phyloP scores from a whole-genome alignment of 1,284 basidiomycete species.

The Ceratobasidium sp. region DNA sequence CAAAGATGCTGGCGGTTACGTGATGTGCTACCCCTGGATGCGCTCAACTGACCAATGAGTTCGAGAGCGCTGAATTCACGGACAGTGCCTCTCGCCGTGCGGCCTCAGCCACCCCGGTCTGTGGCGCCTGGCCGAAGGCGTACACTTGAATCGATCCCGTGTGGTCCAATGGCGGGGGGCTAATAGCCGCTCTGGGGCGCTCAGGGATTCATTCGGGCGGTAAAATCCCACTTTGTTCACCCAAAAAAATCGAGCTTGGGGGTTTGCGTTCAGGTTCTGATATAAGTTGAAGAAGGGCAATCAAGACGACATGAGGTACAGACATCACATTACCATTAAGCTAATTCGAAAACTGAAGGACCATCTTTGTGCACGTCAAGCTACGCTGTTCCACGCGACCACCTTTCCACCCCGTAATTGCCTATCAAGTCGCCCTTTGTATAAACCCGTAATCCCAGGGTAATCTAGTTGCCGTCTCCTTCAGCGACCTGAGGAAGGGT shows the following conservation, averaged over 20 bases:
- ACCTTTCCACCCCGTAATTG: conserved; percentile 47
- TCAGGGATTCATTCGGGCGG: no score
- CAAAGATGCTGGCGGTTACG: no score
- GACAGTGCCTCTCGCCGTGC: not conserved
- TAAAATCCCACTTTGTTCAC: no score
- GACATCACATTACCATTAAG: not conserved
- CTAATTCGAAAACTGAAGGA: no score
- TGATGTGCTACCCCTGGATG: not conserved
- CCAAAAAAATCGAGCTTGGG: no score
- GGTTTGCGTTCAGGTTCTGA: not conserved
- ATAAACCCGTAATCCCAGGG: conserved; percentile 44
- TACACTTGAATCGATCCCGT: no score
- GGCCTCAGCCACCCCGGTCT: conserved; percentile 26
- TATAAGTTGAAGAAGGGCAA: not conserved
- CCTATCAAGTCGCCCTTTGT: conserved; percentile 37
- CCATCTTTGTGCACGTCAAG: not conserved
- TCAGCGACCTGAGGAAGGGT: not conserved
- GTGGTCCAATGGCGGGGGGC: no score
- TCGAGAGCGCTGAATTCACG: not conserved
- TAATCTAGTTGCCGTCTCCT: conserved; percentile 42
- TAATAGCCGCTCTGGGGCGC: no score
- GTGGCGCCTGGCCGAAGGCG: no score
- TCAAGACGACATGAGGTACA: not conserved
- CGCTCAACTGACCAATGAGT: not conserved
- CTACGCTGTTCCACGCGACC: conserved; percentile 34